These are phyloP conservation scores for Cercospora zeina DNA, from an alignment of 2,329 filamentous ascomycete species.

Conservation along the genomic window DNA sequence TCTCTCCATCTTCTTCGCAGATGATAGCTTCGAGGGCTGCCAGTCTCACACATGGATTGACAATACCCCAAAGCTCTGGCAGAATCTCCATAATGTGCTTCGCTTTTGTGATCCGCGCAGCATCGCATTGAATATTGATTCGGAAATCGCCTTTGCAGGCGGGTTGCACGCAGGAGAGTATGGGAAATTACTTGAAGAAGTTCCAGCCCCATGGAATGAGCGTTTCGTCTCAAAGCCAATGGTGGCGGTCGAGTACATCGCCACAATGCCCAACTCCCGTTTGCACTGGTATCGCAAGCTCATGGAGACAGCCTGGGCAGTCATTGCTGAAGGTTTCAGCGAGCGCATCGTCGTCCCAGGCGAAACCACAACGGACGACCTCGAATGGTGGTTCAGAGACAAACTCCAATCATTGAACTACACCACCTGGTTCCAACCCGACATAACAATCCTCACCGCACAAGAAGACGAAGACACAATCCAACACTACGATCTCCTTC, in stretches of 20 bases:
- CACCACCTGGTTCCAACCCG: conserved; percentile 30
- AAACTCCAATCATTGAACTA: conserved; percentile 29
- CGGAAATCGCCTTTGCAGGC: conserved; percentile 28
- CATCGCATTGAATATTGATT: conserved; percentile 25
- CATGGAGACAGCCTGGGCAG: conserved; percentile 28
- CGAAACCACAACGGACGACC: conserved; percentile 24
- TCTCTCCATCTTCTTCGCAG: conserved; percentile 26
- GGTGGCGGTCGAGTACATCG: conserved; percentile 29
- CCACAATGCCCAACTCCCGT: conserved; percentile 24
- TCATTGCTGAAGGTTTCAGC: conserved; percentile 28
- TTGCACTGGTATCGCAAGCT: conserved; percentile 27
- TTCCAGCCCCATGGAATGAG: conserved; percentile 20
- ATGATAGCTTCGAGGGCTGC: conserved; percentile 10
- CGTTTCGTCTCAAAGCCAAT: conserved; percentile 23
- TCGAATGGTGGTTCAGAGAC: conserved; percentile 31
- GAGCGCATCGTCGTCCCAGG: conserved; percentile 23
- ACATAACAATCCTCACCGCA: conserved; percentile 22
- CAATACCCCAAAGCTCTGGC: conserved; percentile 24
- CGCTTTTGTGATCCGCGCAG: conserved; percentile 19
- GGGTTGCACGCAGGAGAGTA: conserved; percentile 27
- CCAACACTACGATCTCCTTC: conserved; percentile 25
- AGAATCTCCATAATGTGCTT: conserved; percentile 16
- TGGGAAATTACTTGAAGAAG: conserved; percentile 10
- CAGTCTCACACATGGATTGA: conserved; percentile 26
- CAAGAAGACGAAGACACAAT: conserved; percentile 11